Evolutionary conservation across 2,329 filamentous ascomycete species (phyloP), one percentile per base, ranked within the genome.

Genomic region (Alternaria arborescens): DNA sequence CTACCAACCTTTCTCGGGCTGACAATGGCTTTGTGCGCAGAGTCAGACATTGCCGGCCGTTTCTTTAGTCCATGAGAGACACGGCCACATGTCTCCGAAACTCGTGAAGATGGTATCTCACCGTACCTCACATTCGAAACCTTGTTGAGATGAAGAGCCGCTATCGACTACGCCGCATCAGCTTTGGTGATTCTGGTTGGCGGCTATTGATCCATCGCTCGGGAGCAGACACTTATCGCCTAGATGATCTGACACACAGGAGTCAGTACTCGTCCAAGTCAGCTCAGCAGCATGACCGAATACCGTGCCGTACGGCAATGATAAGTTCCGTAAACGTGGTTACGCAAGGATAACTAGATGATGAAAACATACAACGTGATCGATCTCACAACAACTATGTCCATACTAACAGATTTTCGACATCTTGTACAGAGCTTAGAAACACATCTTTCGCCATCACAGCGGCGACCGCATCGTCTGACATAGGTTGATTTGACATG

Each of bases 211-310:
- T 16, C 24, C 42, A 16, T 46, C 11, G 18, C 32, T 20, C 18
- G n/a, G 20, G 5, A 11, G 32, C 14, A 50, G 6, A 50, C 22
- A 20, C 18, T 38, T 12, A 44, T 52, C 42, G 24, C 55, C 41
- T 46, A 26, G 38, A 51, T 52, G 28, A n/a, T 38, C 47, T 44
- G 55, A 52, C 55, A 38, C 55, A 38, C 16, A 12, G 47, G 38
- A 58, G 46, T 40, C 20, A 43, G 30, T 58, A 44, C 8, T 16
- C n/a, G 47, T 38, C 26, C 40, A 24, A 18, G 32, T 50, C 46
- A 50, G 32, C 46, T 50, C 46, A 38, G 30, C 20, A 50, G 30
- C 46, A 36, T 7, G 22, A 18, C 14, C 46, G 20, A 50, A 50
- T 32, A 36, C 46, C 30, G 46, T 24, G 20, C 30, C 46, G 46